Percentiles rank a stretch among this genome's conserved stretches.
Conservation (phyloP, 2,329 filamentous ascomycete species). For the Colletotrichum filicis region DNA sequence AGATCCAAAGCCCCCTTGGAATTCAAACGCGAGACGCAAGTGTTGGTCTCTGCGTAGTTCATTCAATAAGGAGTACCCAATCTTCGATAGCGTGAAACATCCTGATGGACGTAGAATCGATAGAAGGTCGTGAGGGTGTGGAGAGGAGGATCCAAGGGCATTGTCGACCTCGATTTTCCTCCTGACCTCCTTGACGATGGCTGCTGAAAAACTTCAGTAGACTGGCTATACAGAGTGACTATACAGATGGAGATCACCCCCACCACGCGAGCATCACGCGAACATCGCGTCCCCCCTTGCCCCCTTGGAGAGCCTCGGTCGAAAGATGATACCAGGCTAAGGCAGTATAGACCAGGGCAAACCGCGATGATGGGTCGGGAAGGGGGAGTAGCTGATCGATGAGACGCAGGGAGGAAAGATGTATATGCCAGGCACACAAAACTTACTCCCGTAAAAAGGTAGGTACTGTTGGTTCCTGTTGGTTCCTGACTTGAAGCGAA, state of each 20-base stretch:
- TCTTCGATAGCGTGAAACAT: background rate
- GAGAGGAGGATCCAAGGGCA: background rate
- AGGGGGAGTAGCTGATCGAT: background rate
- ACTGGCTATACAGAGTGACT: background rate
- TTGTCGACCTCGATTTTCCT: background rate
- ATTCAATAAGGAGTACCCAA: background rate
- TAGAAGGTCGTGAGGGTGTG: background rate
- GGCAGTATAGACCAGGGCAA: background rate
- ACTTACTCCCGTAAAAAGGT: background rate
- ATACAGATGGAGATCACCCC: too few relatives aligned
- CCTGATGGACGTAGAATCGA: background rate
- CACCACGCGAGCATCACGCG: background rate
- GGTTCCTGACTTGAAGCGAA: background rate
- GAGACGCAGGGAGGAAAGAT: background rate
- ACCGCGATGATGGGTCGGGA: background rate
- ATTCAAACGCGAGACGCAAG: slow-evolving; percentile 23
- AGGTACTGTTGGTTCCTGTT: background rate
- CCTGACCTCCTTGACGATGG: background rate
- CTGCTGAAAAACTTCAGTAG: background rate
- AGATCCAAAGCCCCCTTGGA: slow-evolving; percentile 1
- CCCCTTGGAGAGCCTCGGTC: background rate
- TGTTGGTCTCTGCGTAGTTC: slow-evolving; percentile 13
- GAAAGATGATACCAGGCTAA: background rate
- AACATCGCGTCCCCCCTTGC: background rate
- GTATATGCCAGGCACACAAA: background rate